A percentile compares a stretch with the other conserved stretches of the same genome.
These are phyloP conservation scores for Vanilla planifolia DNA, from an alignment of 106 monocot genomes.

Conservation along the genomic window DNA sequence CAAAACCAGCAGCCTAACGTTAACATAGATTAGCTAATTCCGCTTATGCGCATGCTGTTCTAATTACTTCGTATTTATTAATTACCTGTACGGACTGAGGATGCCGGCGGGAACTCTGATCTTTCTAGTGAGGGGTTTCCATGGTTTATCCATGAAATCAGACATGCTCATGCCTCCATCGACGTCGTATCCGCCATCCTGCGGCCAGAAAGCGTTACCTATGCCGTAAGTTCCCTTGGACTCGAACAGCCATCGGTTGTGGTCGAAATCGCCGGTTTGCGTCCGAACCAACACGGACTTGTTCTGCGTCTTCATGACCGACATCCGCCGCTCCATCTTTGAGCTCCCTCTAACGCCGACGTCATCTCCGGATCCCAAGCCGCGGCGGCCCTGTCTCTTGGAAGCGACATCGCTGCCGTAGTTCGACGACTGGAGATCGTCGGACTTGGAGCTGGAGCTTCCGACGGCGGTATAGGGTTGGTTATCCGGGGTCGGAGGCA, in stretches of 20 bases:
- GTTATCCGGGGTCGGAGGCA: constrained; percentile 97
- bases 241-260: constrained; percentile 87
- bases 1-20: constrained; percentile 49
- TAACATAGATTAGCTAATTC: too few relatives aligned
- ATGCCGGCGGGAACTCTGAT: constrained; percentile 31
- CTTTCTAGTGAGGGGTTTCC: constrained; percentile 91
- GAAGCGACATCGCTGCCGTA: constrained; percentile 13
- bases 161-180: constrained; percentile 37
- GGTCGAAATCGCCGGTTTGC: constrained; percentile 89
- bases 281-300: constrained; percentile 66
- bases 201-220: constrained; percentile 77
- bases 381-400: background rate
- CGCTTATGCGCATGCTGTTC: too few relatives aligned
- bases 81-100: constrained; percentile 61
- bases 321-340: constrained; percentile 42
- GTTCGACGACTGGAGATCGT: constrained; percentile 9
- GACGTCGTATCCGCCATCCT: constrained; percentile 21
- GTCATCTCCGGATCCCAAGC: background rate
- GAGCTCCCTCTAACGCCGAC: constrained; percentile 6
- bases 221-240: constrained; percentile 83
- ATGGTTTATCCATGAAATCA: constrained; percentile 84
- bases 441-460: constrained; percentile 20
- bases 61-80: background rate
- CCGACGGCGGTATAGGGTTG: constrained; percentile 31
- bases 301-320: constrained; percentile 38